A percentile compares a stretch with the other conserved stretches of the same genome.
Evolutionary conservation across 192 early-diverging fungal species (phyloP).

Genomic region (Umbelopsis isabellina): DNA sequence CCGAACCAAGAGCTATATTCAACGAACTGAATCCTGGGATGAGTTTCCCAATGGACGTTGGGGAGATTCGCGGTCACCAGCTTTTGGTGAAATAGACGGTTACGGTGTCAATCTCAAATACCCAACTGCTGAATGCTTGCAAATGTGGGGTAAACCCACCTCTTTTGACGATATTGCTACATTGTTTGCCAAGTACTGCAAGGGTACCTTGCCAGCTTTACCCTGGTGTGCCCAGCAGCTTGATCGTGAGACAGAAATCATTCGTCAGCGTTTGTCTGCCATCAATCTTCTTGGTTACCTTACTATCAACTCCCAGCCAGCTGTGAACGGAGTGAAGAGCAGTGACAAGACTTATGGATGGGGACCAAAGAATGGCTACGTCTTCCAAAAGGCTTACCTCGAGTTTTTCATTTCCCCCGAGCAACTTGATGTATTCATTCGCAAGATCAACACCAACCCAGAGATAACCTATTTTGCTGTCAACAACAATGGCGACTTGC

Average conservation of each 20-base stretch:
- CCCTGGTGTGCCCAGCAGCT: constrained; percentile 91
- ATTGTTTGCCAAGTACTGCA: constrained; percentile 83
- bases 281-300: constrained; percentile 87
- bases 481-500: constrained; percentile 84
- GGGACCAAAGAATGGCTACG: constrained; percentile 95
- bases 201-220: constrained; percentile 68
- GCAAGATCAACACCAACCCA: constrained; percentile 57
- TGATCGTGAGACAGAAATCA: constrained; percentile 74
- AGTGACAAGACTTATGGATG: constrained; percentile 84
- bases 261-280: constrained; percentile 67
- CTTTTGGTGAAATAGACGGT: constrained; percentile 68
- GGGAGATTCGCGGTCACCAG: constrained; percentile 94
- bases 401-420: constrained; percentile 92
- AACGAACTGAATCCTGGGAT: constrained; percentile 85
- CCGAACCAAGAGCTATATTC: constrained; percentile 88
- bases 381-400: constrained; percentile 96
- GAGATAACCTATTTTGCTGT: constrained; percentile 89
- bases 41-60: constrained; percentile 99
- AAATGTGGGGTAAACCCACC: constrained; percentile 78
- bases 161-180: constrained; percentile 65
- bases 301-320: constrained; percentile 95
- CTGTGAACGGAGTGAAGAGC: constrained; percentile 86
- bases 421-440: constrained; percentile 64
- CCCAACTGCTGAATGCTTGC: constrained; percentile 50
- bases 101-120: constrained; percentile 75